Evolutionary conservation across 1,139 yeast genomes (phyloP), one percentile per base, ranked within the genome.

Genomic region (Magnusiomyces ingens): DNA sequence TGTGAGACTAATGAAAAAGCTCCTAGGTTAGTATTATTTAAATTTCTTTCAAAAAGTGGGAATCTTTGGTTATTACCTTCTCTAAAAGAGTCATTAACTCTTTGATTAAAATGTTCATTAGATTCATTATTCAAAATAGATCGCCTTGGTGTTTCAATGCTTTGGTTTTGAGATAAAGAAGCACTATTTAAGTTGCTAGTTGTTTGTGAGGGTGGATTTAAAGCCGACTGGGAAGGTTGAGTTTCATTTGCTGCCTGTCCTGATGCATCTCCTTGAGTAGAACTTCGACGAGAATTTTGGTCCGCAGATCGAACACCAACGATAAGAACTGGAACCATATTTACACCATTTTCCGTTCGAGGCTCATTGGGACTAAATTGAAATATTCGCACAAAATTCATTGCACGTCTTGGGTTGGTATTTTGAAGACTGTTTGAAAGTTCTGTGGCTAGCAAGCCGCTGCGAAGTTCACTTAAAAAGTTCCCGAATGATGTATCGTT

Each of bases 331-430:
- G 85, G 85, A 1, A 80, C 73, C 55, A 71, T 63, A 21, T 49
- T 53, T 11, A 50, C 54, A 29, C 52, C 56, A n/a, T 48, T 18
- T 42, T 49, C 40, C 5, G 29, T 36, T 2, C 45, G 17, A 15
- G 50, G 42, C 13, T 38, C 41, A 19, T 35, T 21, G 4, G 49
- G 42, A 8, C 46, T 40, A 41, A 80, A 79, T 51, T 83, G 63
- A 61, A 80, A 80, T 57, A 82, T 79, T 49, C 85, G 68, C 63
- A 79, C 78, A 56, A 79, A 78, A 52, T 75, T 72, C 59, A 74
- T 59, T 1, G 61, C 56, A 10, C 62, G 49, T 35, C 59, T 54
- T 29, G 48, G 51, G 42, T 55, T 52, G 13, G 55, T 58, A 41
- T 52, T 49, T 21, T 55, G 57, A 43, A 54, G 40, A 18, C 58